Evolutionary conservation across 2,329 filamentous ascomycete species (phyloP).

Genomic region (Neurospora sp.): DNA sequence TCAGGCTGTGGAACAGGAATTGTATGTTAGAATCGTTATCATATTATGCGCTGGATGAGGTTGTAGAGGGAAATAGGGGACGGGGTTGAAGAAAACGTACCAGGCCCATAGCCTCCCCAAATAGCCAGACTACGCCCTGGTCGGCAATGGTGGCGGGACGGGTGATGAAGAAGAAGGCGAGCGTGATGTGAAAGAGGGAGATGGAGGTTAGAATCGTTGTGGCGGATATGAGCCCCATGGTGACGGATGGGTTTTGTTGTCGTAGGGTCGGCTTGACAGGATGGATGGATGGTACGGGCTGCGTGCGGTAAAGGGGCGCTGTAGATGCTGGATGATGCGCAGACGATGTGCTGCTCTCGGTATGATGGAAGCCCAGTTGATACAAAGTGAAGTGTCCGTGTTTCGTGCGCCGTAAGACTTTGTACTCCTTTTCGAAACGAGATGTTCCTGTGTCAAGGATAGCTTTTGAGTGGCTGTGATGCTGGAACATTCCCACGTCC

Average conservation of each 20-base stretch:
- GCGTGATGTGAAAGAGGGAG: constrained; percentile 73
- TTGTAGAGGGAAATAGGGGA: background rate
- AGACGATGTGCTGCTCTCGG: background rate
- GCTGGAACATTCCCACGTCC: background rate
- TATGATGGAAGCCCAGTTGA: background rate
- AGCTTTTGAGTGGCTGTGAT: background rate
- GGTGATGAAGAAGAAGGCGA: constrained; percentile 75
- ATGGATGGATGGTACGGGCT: background rate
- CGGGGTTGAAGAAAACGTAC: constrained; percentile 34
- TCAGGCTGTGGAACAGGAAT: constrained; percentile 10
- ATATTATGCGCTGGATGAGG: no score
- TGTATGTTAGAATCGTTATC: background rate
- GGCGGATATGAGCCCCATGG: constrained; percentile 73
- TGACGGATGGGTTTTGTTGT: constrained; percentile 7
- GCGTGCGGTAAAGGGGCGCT: background rate
- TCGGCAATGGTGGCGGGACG: constrained; percentile 63
- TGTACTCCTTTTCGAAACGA: background rate
- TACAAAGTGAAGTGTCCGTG: background rate
- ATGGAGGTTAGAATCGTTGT: constrained; percentile 72
- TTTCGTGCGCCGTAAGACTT: background rate
- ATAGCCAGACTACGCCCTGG: constrained; percentile 68
- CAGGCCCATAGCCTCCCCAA: constrained; percentile 76
- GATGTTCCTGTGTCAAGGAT: background rate
- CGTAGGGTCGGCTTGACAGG: background rate
- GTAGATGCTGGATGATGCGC: background rate